Base-by-base conservation (phyloP, 768 basidiomycete genomes). In the Suillus variegatus region DNA sequence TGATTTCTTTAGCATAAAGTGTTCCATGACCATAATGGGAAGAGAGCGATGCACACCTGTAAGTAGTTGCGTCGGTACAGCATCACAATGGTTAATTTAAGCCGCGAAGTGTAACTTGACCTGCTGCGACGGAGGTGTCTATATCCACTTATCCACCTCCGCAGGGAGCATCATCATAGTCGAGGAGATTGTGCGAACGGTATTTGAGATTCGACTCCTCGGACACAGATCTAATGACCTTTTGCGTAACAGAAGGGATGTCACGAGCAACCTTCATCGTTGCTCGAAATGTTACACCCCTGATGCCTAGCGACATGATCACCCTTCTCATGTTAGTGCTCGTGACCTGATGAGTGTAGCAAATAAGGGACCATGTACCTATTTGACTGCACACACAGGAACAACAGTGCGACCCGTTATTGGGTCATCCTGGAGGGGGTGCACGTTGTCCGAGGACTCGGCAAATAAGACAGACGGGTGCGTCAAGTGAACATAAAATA, bases 401-500 rank as follows among this genome's bases (percentile, higher is more conserved):
- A 58, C 40, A 18, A 10, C 18, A 12, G 20, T 28, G 18, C 38
- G 16, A 25, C 18, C 35, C 16, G 16, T 18, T 40, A 18, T 57
- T 32, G 54, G 32, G 6, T 10, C 32, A 55, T 55, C 18, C 18
- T 35, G 12, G 12, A 35, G 10, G 12, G 12, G 13, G 10, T 55
- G 54, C 32, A 55, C 20, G 54, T 55, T 35, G 32, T 55, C 54
- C 54, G 54, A 55, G 54, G 54, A 25, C 22, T 40, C 57, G 57
- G 38, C 22, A 40, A 58, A 58, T 25, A 40, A 58, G 38, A 25
- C 22, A 25, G 9, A 40, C 5, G 18, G 28, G 18, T 18, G 49
- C 22, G 8, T 18, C 51, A 28, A 28, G 28, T 28, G 28, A 36
- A 55, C 12, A 6, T 13, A n/a, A 20, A 55, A 55, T 55, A 55